phyloP scores from a whole-genome alignment of 2,329 filamentous ascomycete species.

The Reticulascus tulasneorum region DNA sequence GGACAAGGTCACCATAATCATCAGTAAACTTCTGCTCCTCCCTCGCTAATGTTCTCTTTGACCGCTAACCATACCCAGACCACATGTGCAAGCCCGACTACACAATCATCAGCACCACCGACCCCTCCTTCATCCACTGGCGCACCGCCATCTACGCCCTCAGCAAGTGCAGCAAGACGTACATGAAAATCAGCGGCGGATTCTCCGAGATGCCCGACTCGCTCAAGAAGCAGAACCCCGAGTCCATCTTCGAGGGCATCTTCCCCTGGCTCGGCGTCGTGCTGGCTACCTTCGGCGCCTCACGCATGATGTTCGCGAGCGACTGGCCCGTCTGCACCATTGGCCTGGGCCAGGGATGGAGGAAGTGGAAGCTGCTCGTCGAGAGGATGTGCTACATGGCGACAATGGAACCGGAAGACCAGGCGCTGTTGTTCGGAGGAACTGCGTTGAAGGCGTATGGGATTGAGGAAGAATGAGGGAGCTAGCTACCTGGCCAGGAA shows the following conservation, averaged over 20 bases:
- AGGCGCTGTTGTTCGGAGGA: conserved; percentile 65
- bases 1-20: conserved; percentile 61
- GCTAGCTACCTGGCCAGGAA: too few species aligned
- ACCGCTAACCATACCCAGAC: conserved; percentile 45
- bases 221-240: conserved; percentile 42
- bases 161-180: conserved; percentile 61
- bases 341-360: conserved; percentile 58
- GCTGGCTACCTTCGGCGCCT: conserved; percentile 66
- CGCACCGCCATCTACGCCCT: conserved; percentile 64
- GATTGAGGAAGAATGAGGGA: conserved; percentile 2
- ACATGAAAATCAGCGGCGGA: conserved; percentile 86
- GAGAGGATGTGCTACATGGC: conserved; percentile 63
- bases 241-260: conserved; percentile 59
- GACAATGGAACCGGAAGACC: conserved; percentile 55
- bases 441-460: conserved; percentile 71
- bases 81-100: conserved; percentile 89
- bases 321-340: conserved; percentile 93
- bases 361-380: conserved; percentile 70
- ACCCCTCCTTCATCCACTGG: conserved; percentile 65
- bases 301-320: conserved; percentile 81
- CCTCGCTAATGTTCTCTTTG: not conserved
- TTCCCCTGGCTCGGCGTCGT: conserved; percentile 70
- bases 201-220: conserved; percentile 69
- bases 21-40: conserved; percentile 54
- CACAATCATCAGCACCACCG: conserved; percentile 53